A percentile compares a stretch with the other conserved stretches of the same genome.
These are phyloP conservation scores for Dryas octopetala DNA, from an alignment of 306 rosid genomes.

Conservation along the genomic window DNA sequence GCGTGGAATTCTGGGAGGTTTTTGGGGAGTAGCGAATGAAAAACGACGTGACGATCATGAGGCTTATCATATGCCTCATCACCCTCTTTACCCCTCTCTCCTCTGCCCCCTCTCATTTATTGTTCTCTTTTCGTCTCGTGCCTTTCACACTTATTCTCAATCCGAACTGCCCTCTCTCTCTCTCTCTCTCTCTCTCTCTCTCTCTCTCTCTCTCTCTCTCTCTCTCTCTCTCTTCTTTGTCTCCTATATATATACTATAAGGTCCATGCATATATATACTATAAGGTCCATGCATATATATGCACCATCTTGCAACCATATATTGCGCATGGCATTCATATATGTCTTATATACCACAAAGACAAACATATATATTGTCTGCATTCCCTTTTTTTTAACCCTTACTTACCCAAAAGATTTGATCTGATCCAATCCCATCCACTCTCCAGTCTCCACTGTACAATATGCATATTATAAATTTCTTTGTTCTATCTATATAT, in stretches of 20 bases:
- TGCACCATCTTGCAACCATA: too few species aligned
- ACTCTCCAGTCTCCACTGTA: constrained; percentile 7
- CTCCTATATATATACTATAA: neutral
- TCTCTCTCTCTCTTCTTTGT: constrained; percentile 9
- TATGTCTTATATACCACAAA: too few species aligned
- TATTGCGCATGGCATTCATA: too few species aligned
- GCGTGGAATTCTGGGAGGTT: constrained; percentile 76
- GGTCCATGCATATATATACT: too few species aligned
- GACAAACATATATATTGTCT: too few species aligned
- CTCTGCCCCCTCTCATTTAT: constrained; percentile 41
- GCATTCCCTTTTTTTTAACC: constrained; percentile 10
- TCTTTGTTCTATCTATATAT: neutral
- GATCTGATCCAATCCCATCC: constrained; percentile 1
- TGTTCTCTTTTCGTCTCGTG: constrained; percentile 59
- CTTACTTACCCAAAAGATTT: neutral
- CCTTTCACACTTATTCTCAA: constrained; percentile 88
- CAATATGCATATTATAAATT: neutral
- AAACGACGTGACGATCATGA: constrained; percentile 99
- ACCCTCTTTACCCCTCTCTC: constrained; percentile 25
- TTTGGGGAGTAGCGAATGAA: constrained; percentile 77
- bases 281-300: too few species aligned
- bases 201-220: constrained; percentile 15
- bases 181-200: constrained; percentile 18
- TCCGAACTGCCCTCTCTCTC: constrained; percentile 78
- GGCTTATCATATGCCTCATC: constrained; percentile 86